Percentiles rank a stretch among this genome's conserved stretches.
Conservation (phyloP, 768 basidiomycete genomes). For the Kwoniella mangroviensis region DNA sequence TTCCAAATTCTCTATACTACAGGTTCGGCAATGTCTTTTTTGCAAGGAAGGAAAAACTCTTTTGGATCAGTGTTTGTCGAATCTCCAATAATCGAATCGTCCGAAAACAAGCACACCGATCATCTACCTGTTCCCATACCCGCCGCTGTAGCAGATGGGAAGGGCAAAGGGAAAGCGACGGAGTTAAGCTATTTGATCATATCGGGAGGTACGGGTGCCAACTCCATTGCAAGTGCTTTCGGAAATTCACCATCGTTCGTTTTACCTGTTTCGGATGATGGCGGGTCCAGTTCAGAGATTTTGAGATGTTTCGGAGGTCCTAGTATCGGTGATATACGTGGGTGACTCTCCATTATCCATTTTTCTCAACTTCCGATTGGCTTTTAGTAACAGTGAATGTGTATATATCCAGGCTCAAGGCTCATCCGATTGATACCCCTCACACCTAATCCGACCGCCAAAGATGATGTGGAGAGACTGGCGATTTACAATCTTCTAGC, state of each 20-base stretch:
- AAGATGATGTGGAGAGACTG: conserved; percentile 42
- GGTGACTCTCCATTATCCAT: conserved; percentile 3
- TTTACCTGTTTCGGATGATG: conserved; percentile 92
- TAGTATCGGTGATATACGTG: conserved; percentile 56
- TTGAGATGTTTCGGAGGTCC: conserved; percentile 74
- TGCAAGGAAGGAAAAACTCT: not conserved
- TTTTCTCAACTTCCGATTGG: no score
- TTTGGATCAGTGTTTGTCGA: conserved; percentile 18
- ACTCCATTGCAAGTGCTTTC: conserved; percentile 86
- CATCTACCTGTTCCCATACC: not conserved
- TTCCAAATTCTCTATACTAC: no score
- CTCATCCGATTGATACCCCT: conserved; percentile 83
- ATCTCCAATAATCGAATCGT: conserved; percentile 4
- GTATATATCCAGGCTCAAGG: conserved; percentile 71
- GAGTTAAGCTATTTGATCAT: conserved; percentile 67
- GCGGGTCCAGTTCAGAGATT: conserved; percentile 92
- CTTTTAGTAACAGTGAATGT: not conserved
- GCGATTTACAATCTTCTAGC: conserved; percentile 78
- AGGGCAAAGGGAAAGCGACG: not conserved
- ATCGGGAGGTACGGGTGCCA: conserved; percentile 93
- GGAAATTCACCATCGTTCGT: conserved; percentile 73
- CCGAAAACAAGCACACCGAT: not conserved
- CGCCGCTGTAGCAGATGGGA: not conserved
- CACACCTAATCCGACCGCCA: conserved; percentile 62
- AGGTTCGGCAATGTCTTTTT: no score